phyloP scores from a whole-genome alignment of 495 filamentous ascomycete genomes.

The Glonium stellatum region DNA sequence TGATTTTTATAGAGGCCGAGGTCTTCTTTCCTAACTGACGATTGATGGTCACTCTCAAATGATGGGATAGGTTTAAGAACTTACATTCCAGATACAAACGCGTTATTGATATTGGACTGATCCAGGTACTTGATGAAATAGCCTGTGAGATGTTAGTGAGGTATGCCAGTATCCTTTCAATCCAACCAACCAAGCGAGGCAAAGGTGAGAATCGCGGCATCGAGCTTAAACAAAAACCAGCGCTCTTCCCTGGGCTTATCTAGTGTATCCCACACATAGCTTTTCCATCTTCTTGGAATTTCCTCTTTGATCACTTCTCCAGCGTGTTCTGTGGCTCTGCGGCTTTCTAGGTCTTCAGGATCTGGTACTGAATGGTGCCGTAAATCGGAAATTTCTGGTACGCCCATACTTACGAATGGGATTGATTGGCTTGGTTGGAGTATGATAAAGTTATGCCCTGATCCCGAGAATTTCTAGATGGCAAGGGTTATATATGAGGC shows the following conservation, averaged over 20 bases:
- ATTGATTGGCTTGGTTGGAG: too few species aligned
- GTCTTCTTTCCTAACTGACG: slow-evolving; percentile 31
- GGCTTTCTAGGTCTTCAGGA: not conserved
- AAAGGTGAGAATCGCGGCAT: slow-evolving; percentile 26
- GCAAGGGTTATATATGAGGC: too few species aligned
- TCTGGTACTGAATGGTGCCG: not conserved
- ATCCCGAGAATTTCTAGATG: too few species aligned
- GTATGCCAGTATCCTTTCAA: too few species aligned
- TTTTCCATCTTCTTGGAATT: slow-evolving; percentile 9
- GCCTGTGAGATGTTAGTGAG: slow-evolving; percentile 41
- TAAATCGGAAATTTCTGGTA: not conserved
- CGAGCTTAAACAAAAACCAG: slow-evolving; percentile 27
- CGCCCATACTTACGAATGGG: not conserved
- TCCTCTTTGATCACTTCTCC: not conserved
- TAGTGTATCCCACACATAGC: slow-evolving; percentile 22
- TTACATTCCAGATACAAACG: slow-evolving; percentile 41
- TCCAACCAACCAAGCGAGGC: slow-evolving; percentile 10
- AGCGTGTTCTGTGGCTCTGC: not conserved
- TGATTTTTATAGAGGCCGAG: slow-evolving; percentile 24
- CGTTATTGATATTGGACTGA: slow-evolving; percentile 52
- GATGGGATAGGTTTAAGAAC: not conserved
- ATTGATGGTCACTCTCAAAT: slow-evolving; percentile 49
- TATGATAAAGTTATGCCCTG: too few species aligned
- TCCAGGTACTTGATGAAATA: slow-evolving; percentile 57
- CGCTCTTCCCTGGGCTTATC: slow-evolving; percentile 22